Evolutionary conservation across 192 early-diverging fungal genomes (phyloP).

Genomic region (Coemansia sp.): DNA sequence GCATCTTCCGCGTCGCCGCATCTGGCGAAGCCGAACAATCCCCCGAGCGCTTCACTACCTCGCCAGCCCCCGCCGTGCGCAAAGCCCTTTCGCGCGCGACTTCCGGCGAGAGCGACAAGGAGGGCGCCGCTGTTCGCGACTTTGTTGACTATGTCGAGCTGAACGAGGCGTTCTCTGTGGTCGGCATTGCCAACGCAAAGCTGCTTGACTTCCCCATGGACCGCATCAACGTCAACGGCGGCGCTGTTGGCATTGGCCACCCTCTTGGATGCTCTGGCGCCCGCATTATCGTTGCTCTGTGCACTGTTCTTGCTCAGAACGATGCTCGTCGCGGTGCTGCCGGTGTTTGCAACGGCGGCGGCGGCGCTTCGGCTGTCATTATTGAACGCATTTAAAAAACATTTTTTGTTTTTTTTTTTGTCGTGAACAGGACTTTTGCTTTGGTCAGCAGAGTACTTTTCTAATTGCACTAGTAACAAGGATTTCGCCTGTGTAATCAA

Average conservation of each 20-base stretch:
- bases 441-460: too few relatives aligned
- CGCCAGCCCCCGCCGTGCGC: constrained; percentile 73
- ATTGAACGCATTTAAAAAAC: constrained; percentile 57
- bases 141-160: constrained; percentile 77
- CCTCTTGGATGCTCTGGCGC: constrained; percentile 96
- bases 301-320: constrained; percentile 69
- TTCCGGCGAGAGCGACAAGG: constrained; percentile 31
- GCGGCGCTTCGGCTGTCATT: constrained; percentile 86
- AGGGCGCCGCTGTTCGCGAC: constrained; percentile 52
- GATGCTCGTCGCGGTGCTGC: constrained; percentile 81
- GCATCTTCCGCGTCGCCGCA: constrained; percentile 57
- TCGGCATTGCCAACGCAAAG: constrained; percentile 81
- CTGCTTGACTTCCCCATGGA: constrained; percentile 66
- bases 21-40: constrained; percentile 72
- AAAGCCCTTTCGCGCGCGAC: constrained; percentile 68
- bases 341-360: constrained; percentile 95
- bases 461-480: too few relatives aligned
- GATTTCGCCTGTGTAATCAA: too few relatives aligned
- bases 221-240: constrained; percentile 93
- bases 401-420: background rate
- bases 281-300: constrained; percentile 79
- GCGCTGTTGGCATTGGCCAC: constrained; percentile 96
- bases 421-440: too few relatives aligned
- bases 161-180: constrained; percentile 83
- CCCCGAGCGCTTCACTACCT: constrained; percentile 71